Evolutionary conservation across 2,329 filamentous ascomycete genomes (phyloP), one percentile per base, ranked within the genome.

Genomic region (Rhinocladiella mackenziei): DNA sequence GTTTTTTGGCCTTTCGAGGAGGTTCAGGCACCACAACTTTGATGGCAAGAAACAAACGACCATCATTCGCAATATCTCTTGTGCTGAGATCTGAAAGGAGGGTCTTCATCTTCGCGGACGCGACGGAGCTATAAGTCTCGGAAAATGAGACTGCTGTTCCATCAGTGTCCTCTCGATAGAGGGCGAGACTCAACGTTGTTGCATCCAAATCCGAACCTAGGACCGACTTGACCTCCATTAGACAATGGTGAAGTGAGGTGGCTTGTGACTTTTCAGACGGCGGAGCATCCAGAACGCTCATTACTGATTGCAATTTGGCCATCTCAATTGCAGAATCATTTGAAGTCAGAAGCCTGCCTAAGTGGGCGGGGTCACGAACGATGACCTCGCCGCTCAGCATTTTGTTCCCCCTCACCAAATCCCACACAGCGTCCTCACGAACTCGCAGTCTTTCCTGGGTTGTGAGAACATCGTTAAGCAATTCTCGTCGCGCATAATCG

Each of bases 321-420:
- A 96, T 79, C 46, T 95, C 86, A 19, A 97, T 85, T 3, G 92
- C 86, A 1, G 89, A 95, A 65, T 98, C 92, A 40, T 96, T 85
- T 9, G 86, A 88, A 0, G 89, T 96, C 58, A 98, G 68, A 19
- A 97, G 81, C 33, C 89, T 81, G 6, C 92, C 92, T 20, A 84
- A 78, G 61, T 89, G 82, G 14, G 76, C 77, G 2, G 92, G 88
- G 65, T 94, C 92, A 20, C 92, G 82, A 47, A 98, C 92, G 62
- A 98, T 95, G 35, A 98, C 85, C 62, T 97, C 89, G 38, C 88
- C 88, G 50, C 83, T 88, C 42, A 96, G 84, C 59, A 97, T 78
- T 68, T 96, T 97, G 69, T 98, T 98, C 32, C 91, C 91, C 31
- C 78, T 81, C 2, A 97, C 91, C 37, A 98, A 72, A 59, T 96